These are phyloP conservation scores for Cercospora sesami DNA, from an alignment of 2,329 filamentous ascomycete species.

Conservation along the genomic window DNA sequence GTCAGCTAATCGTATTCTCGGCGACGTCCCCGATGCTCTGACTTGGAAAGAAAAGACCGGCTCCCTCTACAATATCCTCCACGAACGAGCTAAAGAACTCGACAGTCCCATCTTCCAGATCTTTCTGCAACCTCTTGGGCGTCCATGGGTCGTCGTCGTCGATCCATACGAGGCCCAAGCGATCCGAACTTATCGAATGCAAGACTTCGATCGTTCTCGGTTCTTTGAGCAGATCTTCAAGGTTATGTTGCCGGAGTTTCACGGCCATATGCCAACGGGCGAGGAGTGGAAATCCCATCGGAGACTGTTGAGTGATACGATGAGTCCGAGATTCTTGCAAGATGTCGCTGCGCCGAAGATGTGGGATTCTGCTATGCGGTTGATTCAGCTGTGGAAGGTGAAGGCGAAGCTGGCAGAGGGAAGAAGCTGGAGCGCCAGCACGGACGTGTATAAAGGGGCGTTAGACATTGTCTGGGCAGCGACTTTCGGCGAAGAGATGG, in stretches of 20 bases:
- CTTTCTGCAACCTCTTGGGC: conserved; percentile 48
- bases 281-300: conserved; percentile 35
- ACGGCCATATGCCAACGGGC: conserved; percentile 30
- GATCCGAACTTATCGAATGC: conserved; percentile 46
- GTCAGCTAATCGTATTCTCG: conserved; percentile 42
- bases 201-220: conserved; percentile 49
- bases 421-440: conserved; percentile 38
- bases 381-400: conserved; percentile 39
- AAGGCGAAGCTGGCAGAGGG: conserved; percentile 36
- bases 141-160: conserved; percentile 49
- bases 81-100: conserved; percentile 15
- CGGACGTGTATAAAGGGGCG: conserved; percentile 41
- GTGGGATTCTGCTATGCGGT: conserved; percentile 24
- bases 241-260: conserved; percentile 29
- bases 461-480: conserved; percentile 46
- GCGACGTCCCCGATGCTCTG: conserved; percentile 48
- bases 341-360: conserved; percentile 36
- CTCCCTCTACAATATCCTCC: conserved; percentile 25
- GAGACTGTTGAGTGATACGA: conserved; percentile 33
- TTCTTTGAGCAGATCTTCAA: conserved; percentile 38
- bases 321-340: conserved; percentile 35
- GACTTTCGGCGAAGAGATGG: conserved; percentile 41
- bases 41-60: conserved; percentile 40
- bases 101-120: conserved; percentile 50
- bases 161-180: conserved; percentile 50